Conservation (phyloP, 176 grass and related monocot genomes). For the Echinochloa phyllopogon region DNA sequence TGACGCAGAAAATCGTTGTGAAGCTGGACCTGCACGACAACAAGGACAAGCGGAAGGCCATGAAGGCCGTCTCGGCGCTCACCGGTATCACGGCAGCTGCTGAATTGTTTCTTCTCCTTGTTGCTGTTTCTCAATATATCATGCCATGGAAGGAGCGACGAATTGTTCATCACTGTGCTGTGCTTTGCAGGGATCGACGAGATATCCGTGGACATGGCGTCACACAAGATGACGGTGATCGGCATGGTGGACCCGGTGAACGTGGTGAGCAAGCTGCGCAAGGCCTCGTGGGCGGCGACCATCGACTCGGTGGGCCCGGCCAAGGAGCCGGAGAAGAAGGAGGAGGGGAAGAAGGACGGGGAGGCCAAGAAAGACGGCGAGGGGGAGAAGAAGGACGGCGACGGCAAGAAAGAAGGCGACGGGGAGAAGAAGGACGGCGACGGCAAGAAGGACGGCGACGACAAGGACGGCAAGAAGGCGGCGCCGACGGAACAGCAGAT, state of each 20-base stretch:
- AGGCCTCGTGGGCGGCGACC: slow-evolving; percentile 55
- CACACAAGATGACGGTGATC: slow-evolving; percentile 71
- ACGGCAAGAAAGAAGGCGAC: slow-evolving; percentile 38
- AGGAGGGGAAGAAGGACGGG: slow-evolving; percentile 28
- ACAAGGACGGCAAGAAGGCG: slow-evolving; percentile 46
- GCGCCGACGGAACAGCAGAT: slow-evolving; percentile 44
- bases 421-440: slow-evolving; percentile 29
- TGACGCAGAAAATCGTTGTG: slow-evolving; percentile 82
- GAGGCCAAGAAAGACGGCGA: slow-evolving; percentile 43
- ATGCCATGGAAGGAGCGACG: neutral
- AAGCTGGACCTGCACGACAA: slow-evolving; percentile 73
- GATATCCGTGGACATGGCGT: slow-evolving; percentile 77
- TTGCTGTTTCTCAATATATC: neutral
- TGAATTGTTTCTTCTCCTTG: neutral
- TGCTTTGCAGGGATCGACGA: slow-evolving; percentile 60
- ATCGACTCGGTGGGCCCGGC: slow-evolving; percentile 66
- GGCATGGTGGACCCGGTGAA: slow-evolving; percentile 76
- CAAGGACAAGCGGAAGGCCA: slow-evolving; percentile 85
- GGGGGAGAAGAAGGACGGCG: slow-evolving; percentile 18
- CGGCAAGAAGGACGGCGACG: slow-evolving; percentile 17
- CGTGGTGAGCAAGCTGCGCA: slow-evolving; percentile 86
- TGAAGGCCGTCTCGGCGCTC: slow-evolving; percentile 71
- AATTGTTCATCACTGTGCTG: neutral
- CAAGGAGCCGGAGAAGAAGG: slow-evolving; percentile 83
- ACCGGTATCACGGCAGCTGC: slow-evolving; percentile 38